A percentile compares a stretch with the other conserved stretches of the same genome.
phyloP scores from a whole-genome alignment of 1,284 basidiomycete species.

The Hemileia vastatrix region DNA sequence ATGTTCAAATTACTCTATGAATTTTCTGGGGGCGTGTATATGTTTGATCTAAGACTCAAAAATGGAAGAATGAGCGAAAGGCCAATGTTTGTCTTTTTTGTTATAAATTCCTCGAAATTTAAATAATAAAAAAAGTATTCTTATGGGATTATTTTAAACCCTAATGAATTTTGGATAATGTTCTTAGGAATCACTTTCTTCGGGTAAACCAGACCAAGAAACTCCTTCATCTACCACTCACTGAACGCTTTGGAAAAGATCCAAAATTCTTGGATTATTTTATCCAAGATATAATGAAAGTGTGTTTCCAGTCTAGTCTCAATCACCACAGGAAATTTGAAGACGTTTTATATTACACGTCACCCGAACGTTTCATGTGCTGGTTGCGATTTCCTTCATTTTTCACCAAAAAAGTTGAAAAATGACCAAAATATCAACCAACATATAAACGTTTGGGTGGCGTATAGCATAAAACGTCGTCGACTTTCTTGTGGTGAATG shows the following conservation, averaged over 20 bases:
- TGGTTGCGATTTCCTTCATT: too few relatives aligned
- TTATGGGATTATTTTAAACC: background rate
- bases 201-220: background rate
- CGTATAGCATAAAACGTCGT: too few relatives aligned
- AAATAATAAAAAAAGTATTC: background rate
- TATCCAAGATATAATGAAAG: constrained; percentile 5
- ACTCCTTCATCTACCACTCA: background rate
- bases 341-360: too few relatives aligned
- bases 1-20: background rate
- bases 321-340: too few relatives aligned
- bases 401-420: too few relatives aligned
- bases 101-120: background rate
- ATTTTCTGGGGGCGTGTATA: constrained; percentile 1
- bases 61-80: background rate
- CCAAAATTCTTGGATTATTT: background rate
- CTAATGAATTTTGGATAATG: too few relatives aligned
- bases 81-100: background rate
- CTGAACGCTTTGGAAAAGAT: background rate
- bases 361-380: too few relatives aligned
- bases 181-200: constrained; percentile 6
- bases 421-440: too few relatives aligned
- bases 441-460: too few relatives aligned
- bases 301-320: too few relatives aligned
- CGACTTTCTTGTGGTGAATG: too few relatives aligned
- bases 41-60: constrained; percentile 4